Evolutionary conservation across 805 yeast genomes (phyloP), one percentile per base, ranked within the genome.

Genomic region (Yarrowia sp.): DNA sequence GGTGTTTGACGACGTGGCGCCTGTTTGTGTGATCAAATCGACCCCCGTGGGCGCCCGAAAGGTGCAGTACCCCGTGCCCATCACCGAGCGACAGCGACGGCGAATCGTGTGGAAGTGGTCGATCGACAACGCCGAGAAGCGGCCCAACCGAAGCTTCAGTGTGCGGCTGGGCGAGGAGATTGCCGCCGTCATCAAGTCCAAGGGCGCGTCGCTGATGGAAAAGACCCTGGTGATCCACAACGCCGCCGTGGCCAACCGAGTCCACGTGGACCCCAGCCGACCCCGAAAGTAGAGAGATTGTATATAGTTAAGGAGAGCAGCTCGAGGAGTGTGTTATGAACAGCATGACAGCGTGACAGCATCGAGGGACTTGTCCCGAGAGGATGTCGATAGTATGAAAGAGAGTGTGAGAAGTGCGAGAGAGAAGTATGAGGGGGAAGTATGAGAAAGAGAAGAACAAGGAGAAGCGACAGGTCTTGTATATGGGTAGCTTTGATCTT

Each of bases 101-200:
- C 86, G 97, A 78, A 86, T 85, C 74, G 97, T 98, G 2, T 90
- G 96, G 82, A 79, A 82, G 71, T 95, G 98, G 98, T 89, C 95
- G 61, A 78, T 92, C 67, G 97, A 91, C 69, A 92, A 96, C 20
- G 85, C 96, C 47, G 84, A 86, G 69, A 87, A 89, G 74, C 87
- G 96, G 77, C 87, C 87, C 56, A 87, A 93, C 17, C 85, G 87
- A 68, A 95, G 90, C 74, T 90, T 90, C 74, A 82, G 96, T 1
- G 98, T 95, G 46, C 85, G 98, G 74, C 82, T 95, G 55, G 92
- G 93, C 44, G 98, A 95, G 79, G 98, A 95, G 79, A 85, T 95
- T 69, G 76, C 91, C 44, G 82, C 88, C 65, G 95, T 95, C 38
- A 82, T 81, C 73, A 86, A 85, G 73, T 97, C 97, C 65, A 87